A percentile compares a stretch with the other conserved stretches of the same genome.
These are phyloP conservation scores for Neolentinus lepideus DNA, from an alignment of 1,284 basidiomycete genomes.

Conservation along the genomic window DNA sequence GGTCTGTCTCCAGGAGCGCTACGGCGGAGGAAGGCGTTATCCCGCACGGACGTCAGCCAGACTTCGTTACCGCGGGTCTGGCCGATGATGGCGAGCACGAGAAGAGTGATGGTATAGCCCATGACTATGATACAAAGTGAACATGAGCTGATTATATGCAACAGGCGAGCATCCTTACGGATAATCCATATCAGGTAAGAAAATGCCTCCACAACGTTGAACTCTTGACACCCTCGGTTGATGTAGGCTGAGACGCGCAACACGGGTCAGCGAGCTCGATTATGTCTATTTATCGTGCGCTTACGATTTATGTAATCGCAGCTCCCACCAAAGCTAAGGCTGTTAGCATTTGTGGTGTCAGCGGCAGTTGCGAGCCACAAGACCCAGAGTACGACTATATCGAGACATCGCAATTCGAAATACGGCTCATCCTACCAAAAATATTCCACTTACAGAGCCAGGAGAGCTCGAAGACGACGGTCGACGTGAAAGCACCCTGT, in stretches of 20 bases:
- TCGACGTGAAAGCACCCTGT: background rate
- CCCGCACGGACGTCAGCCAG: conserved; percentile 33
- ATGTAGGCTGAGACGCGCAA: background rate
- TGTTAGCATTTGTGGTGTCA: background rate
- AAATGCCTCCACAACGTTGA: background rate
- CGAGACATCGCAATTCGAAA: background rate
- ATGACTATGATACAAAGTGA: background rate
- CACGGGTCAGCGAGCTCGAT: background rate
- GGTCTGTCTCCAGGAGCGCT: background rate
- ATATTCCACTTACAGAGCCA: background rate
- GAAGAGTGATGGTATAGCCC: background rate
- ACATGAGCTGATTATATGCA: background rate
- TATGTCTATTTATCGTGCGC: background rate
- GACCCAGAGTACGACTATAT: background rate
- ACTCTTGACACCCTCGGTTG: background rate
- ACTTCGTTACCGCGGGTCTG: conserved; percentile 30
- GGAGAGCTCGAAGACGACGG: background rate
- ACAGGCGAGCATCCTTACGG: background rate
- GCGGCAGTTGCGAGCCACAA: background rate
- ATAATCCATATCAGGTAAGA: background rate
- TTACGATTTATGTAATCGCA: background rate
- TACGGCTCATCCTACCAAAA: background rate
- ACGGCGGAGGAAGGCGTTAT: conserved; percentile 4
- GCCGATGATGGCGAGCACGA: conserved; percentile 25
- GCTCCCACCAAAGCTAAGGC: background rate